Evolutionary conservation across 208 protist genomes (phyloP), one percentile per base, ranked within the genome.

Genomic region (Acanthamoeba royreba): DNA sequence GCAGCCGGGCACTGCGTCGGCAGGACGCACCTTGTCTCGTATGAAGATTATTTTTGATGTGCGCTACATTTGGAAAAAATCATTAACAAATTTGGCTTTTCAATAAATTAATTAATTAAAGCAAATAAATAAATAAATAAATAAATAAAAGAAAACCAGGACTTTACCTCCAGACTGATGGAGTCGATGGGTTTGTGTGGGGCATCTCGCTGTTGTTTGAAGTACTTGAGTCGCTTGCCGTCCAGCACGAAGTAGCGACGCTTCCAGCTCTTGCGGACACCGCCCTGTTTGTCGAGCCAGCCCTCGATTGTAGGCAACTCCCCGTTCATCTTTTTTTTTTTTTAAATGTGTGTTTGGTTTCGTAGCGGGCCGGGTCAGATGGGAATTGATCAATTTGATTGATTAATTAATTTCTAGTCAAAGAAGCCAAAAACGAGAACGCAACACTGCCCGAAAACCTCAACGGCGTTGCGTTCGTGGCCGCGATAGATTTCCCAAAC

Each of bases 201-300:
- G 22, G 83, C 83, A 46, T 90, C 83, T 46, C 42, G 55, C 83
- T 90, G 47, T 25, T 90, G 47, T 33, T 90, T 90, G 83, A 93
- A 93, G 69, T 93, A 93, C 17, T 69, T 81, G 46, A 93, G 90
- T 33, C 7, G 35, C n/a, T 93, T 85, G 7, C 90, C 90, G 8
- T 93, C 66, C 15, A 93, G 31, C 15, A 86, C 66, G 45, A 93
- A 93, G 25, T 86, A 93, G 3, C 90, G 1, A 25, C 47, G 42
- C 66, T 93, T 93, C 90, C 90, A 93, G 42, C 49, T 93, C 90
- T 93, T 93, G 2, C 90, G 31, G 66, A 79, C 46, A 35, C 69
- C 66, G 2, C 90, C 90, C 46, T 86, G 47, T 46, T 93, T 93
- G 19, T 93, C 90, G 45, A 93, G 15, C 66, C 58, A 93, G 9